These are phyloP conservation scores for Tolypocladium endophyticum DNA, from an alignment of 2,329 filamentous ascomycete genomes.

Conservation along the genomic window DNA sequence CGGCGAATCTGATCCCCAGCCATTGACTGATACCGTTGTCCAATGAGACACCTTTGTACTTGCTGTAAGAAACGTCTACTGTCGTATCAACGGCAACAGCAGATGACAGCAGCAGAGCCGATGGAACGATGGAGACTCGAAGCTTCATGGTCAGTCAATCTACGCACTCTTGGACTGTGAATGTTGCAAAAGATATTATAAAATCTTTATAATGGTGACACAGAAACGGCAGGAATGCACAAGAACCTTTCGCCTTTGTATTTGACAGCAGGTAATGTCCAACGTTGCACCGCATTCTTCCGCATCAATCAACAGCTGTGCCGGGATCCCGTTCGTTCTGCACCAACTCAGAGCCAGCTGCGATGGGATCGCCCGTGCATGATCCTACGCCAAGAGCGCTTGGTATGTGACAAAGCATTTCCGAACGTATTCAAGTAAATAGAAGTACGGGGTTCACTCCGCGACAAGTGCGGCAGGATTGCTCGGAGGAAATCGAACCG, in stretches of 20 bases:
- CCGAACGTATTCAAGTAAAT: not conserved
- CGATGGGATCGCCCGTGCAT: not conserved
- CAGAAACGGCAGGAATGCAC: not conserved
- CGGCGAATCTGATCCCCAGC: slow-evolving; percentile 67
- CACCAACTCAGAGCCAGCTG: not conserved
- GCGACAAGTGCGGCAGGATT: not conserved
- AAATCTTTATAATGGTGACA: no score
- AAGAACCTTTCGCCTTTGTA: not conserved
- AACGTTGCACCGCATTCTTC: not conserved
- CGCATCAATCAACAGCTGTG: not conserved
- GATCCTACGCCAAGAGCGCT: not conserved
- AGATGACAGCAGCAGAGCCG: slow-evolving; percentile 1
- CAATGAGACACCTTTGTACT: slow-evolving; percentile 47
- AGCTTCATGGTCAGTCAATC: not conserved
- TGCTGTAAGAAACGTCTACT: slow-evolving; percentile 57
- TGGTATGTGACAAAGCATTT: not conserved
- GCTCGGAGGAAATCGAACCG: not conserved
- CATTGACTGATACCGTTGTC: slow-evolving; percentile 55
- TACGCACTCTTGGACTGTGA: not conserved
- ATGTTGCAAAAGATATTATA: not conserved
- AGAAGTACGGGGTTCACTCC: not conserved
- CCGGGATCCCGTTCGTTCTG: not conserved
- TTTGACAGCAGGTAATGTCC: not conserved
- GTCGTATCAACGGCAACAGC: slow-evolving; percentile 11
- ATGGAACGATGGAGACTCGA: not conserved